These are phyloP conservation scores for Avena sativa DNA, from an alignment of 176 grass and related monocot species.

Conservation along the genomic window DNA sequence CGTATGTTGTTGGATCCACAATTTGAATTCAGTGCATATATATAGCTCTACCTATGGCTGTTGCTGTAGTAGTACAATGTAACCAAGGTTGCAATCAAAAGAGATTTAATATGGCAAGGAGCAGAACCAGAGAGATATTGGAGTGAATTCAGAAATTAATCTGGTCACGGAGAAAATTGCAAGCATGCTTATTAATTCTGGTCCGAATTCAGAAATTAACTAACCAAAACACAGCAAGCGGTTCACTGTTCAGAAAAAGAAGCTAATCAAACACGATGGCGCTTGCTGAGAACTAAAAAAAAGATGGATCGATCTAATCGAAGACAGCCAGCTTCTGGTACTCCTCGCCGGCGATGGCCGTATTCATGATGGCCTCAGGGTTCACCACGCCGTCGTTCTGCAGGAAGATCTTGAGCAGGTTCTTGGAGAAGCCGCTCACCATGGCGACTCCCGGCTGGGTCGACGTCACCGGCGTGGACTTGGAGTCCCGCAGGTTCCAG, in stretches of 20 bases:
- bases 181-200: background rate
- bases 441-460: slow-evolving; percentile 53
- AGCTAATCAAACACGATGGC: background rate
- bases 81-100: background rate
- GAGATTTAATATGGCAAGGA: background rate
- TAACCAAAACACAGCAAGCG: background rate
- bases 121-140: background rate
- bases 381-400: slow-evolving; percentile 37
- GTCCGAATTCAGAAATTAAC: background rate
- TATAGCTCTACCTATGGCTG: background rate
- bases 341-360: background rate
- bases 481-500: slow-evolving; percentile 19
- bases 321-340: background rate
- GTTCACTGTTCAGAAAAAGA: background rate
- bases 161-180: background rate
- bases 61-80: background rate
- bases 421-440: slow-evolving; percentile 70
- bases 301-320: background rate
- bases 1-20: background rate
- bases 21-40: background rate
- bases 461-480: slow-evolving; percentile 23
- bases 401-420: slow-evolving; percentile 58
- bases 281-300: background rate
- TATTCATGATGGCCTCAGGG: slow-evolving; percentile 23
- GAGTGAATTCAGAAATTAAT: too few species aligned